phyloP scores from a whole-genome alignment of 2,329 filamentous ascomycete species.

The Phialophora tarda region DNA sequence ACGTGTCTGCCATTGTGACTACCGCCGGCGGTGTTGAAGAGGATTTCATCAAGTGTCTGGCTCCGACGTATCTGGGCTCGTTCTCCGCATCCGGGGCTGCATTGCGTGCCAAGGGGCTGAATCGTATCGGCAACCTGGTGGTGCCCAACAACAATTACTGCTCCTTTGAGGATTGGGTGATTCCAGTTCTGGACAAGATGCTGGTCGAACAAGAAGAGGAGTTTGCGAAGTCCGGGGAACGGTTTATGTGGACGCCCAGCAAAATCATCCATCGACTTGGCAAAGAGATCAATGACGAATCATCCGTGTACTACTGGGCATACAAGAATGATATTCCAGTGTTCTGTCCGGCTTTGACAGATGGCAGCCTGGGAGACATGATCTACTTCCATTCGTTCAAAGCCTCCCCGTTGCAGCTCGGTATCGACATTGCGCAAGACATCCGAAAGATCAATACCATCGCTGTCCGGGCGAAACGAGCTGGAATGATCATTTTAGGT shows the following conservation, averaged over 20 bases:
- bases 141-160: constrained; percentile 98
- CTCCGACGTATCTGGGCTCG: constrained; percentile 87
- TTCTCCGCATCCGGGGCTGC: constrained; percentile 78
- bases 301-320: constrained; percentile 95
- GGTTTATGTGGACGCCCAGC: constrained; percentile 89
- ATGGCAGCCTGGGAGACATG: constrained; percentile 96
- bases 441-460: constrained; percentile 93
- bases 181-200: constrained; percentile 94
- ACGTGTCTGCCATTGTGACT: constrained; percentile 91
- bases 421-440: constrained; percentile 91
- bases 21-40: constrained; percentile 96
- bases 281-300: constrained; percentile 90
- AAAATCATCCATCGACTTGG: constrained; percentile 89
- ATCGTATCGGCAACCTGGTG: constrained; percentile 92
- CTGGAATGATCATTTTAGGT: constrained; percentile 93
- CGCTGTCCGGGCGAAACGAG: constrained; percentile 81
- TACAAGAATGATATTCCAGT: constrained; percentile 96
- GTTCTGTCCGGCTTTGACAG: constrained; percentile 94
- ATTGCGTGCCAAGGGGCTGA: constrained; percentile 83
- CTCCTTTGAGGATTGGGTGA: constrained; percentile 95
- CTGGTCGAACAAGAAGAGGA: constrained; percentile 88
- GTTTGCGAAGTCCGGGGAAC: constrained; percentile 67
- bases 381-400: constrained; percentile 98
- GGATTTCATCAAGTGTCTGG: constrained; percentile 97
- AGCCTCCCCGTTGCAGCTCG: constrained; percentile 77